Percentiles rank a stretch among this genome's conserved stretches.
Conservation (phyloP, 768 basidiomycete species). For the Myochromella boudieri region DNA sequence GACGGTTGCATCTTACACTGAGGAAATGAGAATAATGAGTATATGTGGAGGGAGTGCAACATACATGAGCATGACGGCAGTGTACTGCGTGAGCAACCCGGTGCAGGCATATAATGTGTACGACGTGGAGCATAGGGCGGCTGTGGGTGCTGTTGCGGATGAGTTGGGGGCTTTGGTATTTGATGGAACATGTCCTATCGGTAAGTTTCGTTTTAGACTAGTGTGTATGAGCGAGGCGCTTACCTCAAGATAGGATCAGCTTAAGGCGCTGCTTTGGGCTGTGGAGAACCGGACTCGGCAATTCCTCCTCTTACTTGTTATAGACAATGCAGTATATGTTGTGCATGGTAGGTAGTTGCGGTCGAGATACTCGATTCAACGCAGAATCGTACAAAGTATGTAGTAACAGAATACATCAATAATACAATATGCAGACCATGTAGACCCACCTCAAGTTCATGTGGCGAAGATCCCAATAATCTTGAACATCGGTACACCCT, state of each 20-base stretch:
- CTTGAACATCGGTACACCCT: slow-evolving; percentile 79
- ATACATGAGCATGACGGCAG: slow-evolving; percentile 9
- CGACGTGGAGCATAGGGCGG: neutral
- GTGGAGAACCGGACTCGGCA: too few species aligned
- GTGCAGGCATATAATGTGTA: neutral
- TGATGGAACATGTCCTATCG: slow-evolving; percentile 12
- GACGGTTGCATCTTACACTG: slow-evolving; percentile 5
- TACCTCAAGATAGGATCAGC: too few species aligned
- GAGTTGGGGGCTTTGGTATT: slow-evolving; percentile 7
- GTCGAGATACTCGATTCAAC: too few species aligned
- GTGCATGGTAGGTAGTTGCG: too few species aligned
- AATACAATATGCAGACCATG: slow-evolving; percentile 3
- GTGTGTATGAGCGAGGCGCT: too few species aligned
- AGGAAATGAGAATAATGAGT: slow-evolving; percentile 10
- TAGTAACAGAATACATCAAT: slow-evolving; percentile 2
- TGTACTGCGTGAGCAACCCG: slow-evolving; percentile 5
- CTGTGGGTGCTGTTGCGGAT: slow-evolving; percentile 1
- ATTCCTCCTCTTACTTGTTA: too few species aligned
- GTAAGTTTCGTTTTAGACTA: neutral
- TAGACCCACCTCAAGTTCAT: slow-evolving; percentile 26
- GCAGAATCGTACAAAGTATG: too few species aligned
- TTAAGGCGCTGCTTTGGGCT: too few species aligned
- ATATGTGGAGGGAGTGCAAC: slow-evolving; percentile 14
- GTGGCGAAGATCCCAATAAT: slow-evolving; percentile 89
- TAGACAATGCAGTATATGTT: too few species aligned